Percentiles rank a stretch among this genome's conserved stretches.
phyloP scores from a whole-genome alignment of 371 early-diverging fungal genomes.

The Cokeromyces recurvatus region DNA sequence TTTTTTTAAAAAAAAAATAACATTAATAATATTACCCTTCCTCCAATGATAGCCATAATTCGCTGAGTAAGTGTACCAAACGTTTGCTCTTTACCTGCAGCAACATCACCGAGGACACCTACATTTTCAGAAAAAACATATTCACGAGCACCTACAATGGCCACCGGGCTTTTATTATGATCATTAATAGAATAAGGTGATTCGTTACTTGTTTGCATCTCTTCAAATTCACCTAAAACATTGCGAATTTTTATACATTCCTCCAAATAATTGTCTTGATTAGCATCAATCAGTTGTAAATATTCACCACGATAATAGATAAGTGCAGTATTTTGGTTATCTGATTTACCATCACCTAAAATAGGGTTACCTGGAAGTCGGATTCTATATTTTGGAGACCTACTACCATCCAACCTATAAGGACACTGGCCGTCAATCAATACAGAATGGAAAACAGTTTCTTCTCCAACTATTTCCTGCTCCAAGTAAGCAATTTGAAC shows the following conservation, averaged over 20 bases:
- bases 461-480: constrained; percentile 38
- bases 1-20: background rate
- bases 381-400: constrained; percentile 63
- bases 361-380: constrained; percentile 88
- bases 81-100: constrained; percentile 88
- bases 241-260: constrained; percentile 87
- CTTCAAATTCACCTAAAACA: constrained; percentile 84
- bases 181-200: constrained; percentile 58
- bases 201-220: constrained; percentile 42
- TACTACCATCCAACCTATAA: constrained; percentile 49
- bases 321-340: constrained; percentile 85
- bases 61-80: constrained; percentile 89
- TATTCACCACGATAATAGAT: constrained; percentile 86
- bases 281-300: constrained; percentile 83
- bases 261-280: constrained; percentile 89
- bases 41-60: constrained; percentile 82
- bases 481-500: constrained; percentile 83
- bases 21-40: constrained; percentile 36
- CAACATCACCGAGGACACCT: constrained; percentile 86
- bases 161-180: constrained; percentile 66
- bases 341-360: constrained; percentile 90
- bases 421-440: constrained; percentile 76
- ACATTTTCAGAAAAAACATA: constrained; percentile 87
- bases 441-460: constrained; percentile 58
- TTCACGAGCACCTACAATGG: constrained; percentile 91